These are phyloP conservation scores for Aspergillus sp. DNA, from an alignment of 2,329 filamentous ascomycete species.

Conservation along the genomic window DNA sequence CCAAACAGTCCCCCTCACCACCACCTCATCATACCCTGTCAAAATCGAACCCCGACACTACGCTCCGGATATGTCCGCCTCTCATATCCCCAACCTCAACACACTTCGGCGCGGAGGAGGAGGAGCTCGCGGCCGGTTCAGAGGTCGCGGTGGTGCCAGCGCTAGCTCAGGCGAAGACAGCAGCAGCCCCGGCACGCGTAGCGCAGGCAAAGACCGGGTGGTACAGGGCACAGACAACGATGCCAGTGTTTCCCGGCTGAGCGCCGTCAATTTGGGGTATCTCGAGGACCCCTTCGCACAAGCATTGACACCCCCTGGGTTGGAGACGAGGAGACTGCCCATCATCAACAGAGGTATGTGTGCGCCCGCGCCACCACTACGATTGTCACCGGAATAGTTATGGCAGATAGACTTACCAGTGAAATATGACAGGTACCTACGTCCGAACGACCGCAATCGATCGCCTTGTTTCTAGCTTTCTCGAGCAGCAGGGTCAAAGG, in stretches of 20 bases:
- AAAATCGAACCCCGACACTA: slow-evolving; percentile 14
- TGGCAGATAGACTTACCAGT: neutral
- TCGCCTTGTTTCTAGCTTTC: slow-evolving; percentile 66
- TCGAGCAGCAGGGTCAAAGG: slow-evolving; percentile 38
- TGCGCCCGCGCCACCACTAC: slow-evolving; percentile 4
- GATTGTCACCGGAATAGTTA: slow-evolving; percentile 5
- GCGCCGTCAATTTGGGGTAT: slow-evolving; percentile 81
- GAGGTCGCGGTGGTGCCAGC: slow-evolving; percentile 36
- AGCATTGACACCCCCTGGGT: slow-evolving; percentile 55
- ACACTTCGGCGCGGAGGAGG: slow-evolving; percentile 51
- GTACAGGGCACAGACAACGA: slow-evolving; percentile 90
- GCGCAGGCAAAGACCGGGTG: slow-evolving; percentile 56
- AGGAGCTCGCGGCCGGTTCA: slow-evolving; percentile 37
- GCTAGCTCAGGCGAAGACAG: slow-evolving; percentile 12
- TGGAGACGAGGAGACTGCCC: slow-evolving; percentile 64
- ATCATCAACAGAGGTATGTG: slow-evolving; percentile 83
- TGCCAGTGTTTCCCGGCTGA: slow-evolving; percentile 81
- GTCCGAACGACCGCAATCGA: slow-evolving; percentile 82
- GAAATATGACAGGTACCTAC: slow-evolving; percentile 70
- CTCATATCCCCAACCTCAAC: slow-evolving; percentile 74
- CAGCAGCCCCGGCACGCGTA: slow-evolving; percentile 24
- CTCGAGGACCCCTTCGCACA: slow-evolving; percentile 74
- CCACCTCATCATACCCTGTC: slow-evolving; percentile 12
- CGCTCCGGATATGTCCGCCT: slow-evolving; percentile 56
- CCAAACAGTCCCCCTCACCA: slow-evolving; percentile 2